Percentiles rank a stretch among this genome's conserved stretches.
phyloP scores from a whole-genome alignment of 176 grass and related monocot genomes.

The Urochloa ruziziensis region DNA sequence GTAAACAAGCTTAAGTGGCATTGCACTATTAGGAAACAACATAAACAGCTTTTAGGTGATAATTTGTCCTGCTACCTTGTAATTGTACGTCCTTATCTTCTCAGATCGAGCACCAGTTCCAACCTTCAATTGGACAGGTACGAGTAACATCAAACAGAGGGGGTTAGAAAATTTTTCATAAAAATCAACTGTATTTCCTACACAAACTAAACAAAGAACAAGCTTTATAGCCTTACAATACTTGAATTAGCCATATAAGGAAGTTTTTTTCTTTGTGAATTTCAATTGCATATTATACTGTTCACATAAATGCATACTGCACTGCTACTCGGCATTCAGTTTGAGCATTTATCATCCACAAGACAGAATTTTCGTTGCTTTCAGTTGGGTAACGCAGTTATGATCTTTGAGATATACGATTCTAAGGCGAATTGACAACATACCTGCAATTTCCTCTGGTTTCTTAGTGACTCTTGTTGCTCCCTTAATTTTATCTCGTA shows the following conservation, averaged over 20 bases:
- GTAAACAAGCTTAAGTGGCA: neutral
- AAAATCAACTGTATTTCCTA: neutral
- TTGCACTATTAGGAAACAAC: neutral
- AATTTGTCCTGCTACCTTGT: conserved; percentile 60
- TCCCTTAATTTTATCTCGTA: conserved; percentile 95
- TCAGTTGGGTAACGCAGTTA: neutral
- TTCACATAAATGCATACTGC: neutral
- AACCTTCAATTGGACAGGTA: conserved; percentile 62
- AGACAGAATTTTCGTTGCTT: conserved; percentile 1
- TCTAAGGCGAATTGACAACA: conserved; percentile 15
- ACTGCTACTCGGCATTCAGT: neutral
- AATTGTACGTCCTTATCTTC: conserved; percentile 98
- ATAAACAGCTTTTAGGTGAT: neutral
- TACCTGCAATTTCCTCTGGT: conserved; percentile 90
- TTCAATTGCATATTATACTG: neutral
- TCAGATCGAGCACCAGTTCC: conserved; percentile 87
- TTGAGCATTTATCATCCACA: conserved; percentile 15
- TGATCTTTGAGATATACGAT: neutral
- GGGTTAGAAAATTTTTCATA: neutral
- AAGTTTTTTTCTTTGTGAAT: neutral
- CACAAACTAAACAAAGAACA: neutral
- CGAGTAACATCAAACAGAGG: neutral
- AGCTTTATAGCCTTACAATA: neutral
- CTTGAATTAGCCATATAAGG: neutral
- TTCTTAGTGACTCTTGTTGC: conserved; percentile 88